Conservation (phyloP, 306 rosid genomes). For the Urtica urens region DNA sequence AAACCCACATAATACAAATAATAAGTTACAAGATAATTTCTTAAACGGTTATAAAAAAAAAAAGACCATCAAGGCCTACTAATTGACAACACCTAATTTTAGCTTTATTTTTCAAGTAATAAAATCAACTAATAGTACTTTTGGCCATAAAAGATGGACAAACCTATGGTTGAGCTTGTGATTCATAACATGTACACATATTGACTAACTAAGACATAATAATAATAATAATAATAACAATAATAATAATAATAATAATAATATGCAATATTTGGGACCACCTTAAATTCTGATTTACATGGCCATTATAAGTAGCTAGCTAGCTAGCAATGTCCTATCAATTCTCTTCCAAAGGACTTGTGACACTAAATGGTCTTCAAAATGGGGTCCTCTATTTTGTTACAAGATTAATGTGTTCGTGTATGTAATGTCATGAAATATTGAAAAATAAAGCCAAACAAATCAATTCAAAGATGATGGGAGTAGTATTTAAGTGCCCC, state of each 20-base stretch:
- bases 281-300: slow-evolving; percentile 20
- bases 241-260: neutral
- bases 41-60: neutral
- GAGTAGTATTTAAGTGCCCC: slow-evolving; percentile 45
- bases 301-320: slow-evolving; percentile 9
- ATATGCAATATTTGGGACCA: slow-evolving; percentile 31
- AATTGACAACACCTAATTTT: neutral
- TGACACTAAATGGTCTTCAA: slow-evolving; percentile 23
- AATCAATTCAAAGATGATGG: slow-evolving; percentile 55
- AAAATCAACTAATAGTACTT: slow-evolving; percentile 26
- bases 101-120: slow-evolving; percentile 5
- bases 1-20: slow-evolving; percentile 11
- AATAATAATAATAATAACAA: neutral
- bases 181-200: slow-evolving; percentile 11
- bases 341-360: slow-evolving; percentile 20
- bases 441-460: slow-evolving; percentile 32
- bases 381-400: slow-evolving; percentile 25
- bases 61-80: too few species aligned
- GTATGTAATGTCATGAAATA: slow-evolving; percentile 12
- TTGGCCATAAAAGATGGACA: slow-evolving; percentile 18
- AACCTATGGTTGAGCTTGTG: slow-evolving; percentile 28
- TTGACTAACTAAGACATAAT: neutral
- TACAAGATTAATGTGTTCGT: slow-evolving; percentile 25
- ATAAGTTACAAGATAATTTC: slow-evolving; percentile 10
- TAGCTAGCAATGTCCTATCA: slow-evolving; percentile 21